Base-by-base conservation (phyloP, 345 rosid species). In the Salix viminalis region DNA sequence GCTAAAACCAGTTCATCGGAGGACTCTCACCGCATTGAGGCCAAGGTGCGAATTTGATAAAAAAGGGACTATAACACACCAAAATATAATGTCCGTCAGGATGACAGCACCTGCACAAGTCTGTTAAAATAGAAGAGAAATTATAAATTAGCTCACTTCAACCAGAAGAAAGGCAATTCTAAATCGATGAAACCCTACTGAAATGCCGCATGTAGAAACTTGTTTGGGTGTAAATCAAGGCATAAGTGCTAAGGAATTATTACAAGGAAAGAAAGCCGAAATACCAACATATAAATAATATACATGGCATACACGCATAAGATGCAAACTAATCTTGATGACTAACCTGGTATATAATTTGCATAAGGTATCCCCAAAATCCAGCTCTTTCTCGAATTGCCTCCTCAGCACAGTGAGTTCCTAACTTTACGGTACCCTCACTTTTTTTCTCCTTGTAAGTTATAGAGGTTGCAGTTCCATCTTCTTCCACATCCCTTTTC, bases 61-160 rank as follows among this genome's bases (percentile, higher is more conserved):
- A 80, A 89, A 88, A 2, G 97, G 99, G 73, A 89, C 92, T 50
- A 95, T 80, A 7, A 93, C 32, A 44, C 89, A 71, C 97, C 99
- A 95, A 80, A 91, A 91, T 46, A 93, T 77, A 28, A 89, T 36
- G 79, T 93, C 97, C 11, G 99, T 93, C 1, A 90, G 74, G 81
- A 95, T 82, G 5, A 89, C 90, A 48, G 99, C 97, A 5, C 99
- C 99, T 74, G 89, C 96, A 79, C 90, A 82, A 72, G 94, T 84
- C 97, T 95, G 80, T 70, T 36, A 36, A 8, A 66, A 69, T 72
- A 77, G 23, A 66, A 37, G 30, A 56, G 6, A 1, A 18, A 76
- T 48, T 48, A 6, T 1, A 23, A 69, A 10, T 30, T 77, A 23
- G 19, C 60, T 52, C 77, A 70, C 66, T 52, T 54, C 46, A 72